Percentiles rank a stretch among this genome's conserved stretches.
Evolutionary conservation across 2,329 filamentous ascomycete genomes (phyloP).

Genomic region (Onygenales sp.): DNA sequence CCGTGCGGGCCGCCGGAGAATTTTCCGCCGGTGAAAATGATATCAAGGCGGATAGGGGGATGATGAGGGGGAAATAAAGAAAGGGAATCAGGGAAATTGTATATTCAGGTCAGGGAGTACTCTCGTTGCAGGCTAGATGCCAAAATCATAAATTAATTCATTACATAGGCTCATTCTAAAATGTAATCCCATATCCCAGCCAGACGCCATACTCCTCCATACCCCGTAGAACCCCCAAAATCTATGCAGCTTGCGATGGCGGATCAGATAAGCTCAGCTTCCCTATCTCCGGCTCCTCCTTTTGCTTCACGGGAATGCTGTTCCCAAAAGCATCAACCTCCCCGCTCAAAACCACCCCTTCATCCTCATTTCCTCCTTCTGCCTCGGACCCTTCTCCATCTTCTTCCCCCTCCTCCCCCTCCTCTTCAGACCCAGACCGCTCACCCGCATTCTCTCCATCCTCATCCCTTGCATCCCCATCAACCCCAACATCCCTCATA

Average conservation of each 20-base stretch:
- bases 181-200: not conserved
- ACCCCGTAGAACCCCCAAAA: not conserved
- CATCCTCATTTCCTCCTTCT: conserved; percentile 8
- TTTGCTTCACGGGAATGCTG: not conserved
- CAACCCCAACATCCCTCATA: conserved; percentile 62
- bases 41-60: not conserved
- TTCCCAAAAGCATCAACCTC: conserved; percentile 1
- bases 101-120: not conserved
- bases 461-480: conserved; percentile 38
- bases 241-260: not conserved
- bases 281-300: not conserved
- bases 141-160: not conserved
- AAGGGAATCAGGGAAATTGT: not conserved
- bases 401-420: conserved; percentile 28
- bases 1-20: not conserved
- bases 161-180: not conserved
- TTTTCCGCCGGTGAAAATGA: not conserved
- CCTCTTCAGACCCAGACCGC: conserved; percentile 28
- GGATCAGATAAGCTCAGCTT: conserved; percentile 6
- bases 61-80: not conserved
- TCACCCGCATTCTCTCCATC: conserved; percentile 28
- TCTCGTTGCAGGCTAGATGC: not conserved
- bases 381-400: conserved; percentile 25
- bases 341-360: conserved; percentile 3
- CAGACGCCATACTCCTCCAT: not conserved